Base-by-base conservation (phyloP, 2,329 filamentous ascomycete species). In the Coccinonectria pachysandricola region DNA sequence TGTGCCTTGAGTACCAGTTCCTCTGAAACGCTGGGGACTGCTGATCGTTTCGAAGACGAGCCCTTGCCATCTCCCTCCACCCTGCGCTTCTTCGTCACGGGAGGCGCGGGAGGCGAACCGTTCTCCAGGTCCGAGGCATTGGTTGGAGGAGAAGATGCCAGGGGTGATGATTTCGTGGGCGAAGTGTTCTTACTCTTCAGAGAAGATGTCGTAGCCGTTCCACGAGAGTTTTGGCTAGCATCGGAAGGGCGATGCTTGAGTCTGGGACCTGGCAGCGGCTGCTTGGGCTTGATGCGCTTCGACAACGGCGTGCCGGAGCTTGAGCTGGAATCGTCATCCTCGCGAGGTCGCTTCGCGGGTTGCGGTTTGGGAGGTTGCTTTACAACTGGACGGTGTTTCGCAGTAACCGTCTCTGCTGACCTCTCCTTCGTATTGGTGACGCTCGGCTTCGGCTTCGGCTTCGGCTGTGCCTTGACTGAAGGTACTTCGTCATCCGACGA, bases 91-190 rank as follows among this genome's bases (percentile, higher is more conserved):
- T 60, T 63, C 9, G 29, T 26, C 10, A 39, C 35, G 8, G 39
- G 43, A n/a, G 48, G 33, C 23, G 48, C 40, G 22, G 40, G 35
- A 5, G 46, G 35, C 25, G 49, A 36, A 22, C 57, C 40, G 37
- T 64, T 57, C 15, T 75, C 71, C 19, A 76, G 52, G 31, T 78
- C 73, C 2, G 72, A 76, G 1, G 71, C 74, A 36, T 77, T 78
- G 6, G 73, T 76, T 0, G 73, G 73, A 8, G 73, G 71, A 6
- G 73, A 77, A 2, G 71, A 72, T n/a, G 72, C 72, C 11, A 78
- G 56, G 4, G 73, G 74, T 7, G 74, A 78, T 3, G 74, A 77
- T 46, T 78, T 78, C 26, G 60, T 59, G 1, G 71, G 71, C 6
- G 71, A 75, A 0, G 65, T 75, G 35, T 63, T 56, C 49, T 70